These are phyloP conservation scores for Agrocybe pediades DNA, from an alignment of 768 basidiomycete genomes.

Conservation along the genomic window DNA sequence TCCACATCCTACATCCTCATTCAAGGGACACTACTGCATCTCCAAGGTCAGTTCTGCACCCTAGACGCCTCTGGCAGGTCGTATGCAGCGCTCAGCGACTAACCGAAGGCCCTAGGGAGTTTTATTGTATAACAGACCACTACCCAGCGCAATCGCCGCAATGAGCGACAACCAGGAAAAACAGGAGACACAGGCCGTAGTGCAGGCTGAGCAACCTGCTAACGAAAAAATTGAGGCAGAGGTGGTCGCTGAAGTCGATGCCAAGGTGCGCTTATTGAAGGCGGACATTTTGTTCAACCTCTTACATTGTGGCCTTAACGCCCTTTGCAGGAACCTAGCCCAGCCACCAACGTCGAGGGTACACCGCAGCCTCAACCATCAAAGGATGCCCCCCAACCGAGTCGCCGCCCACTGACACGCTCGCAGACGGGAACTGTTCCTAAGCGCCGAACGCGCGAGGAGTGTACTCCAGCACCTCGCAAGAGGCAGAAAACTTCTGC, in stretches of 20 bases:
- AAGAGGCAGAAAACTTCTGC: conserved; percentile 23
- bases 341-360: background rate
- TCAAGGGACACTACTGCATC: background rate
- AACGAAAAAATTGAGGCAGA: background rate
- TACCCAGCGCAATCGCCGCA: conserved; percentile 3
- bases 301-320: background rate
- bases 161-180: conserved; percentile 9
- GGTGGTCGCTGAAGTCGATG: background rate
- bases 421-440: conserved; percentile 26
- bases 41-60: background rate
- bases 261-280: background rate
- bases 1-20: conserved; percentile 8
- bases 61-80: background rate
- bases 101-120: background rate
- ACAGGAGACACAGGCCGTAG: background rate
- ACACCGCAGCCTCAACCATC: background rate
- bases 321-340: conserved; percentile 1
- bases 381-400: conserved; percentile 5
- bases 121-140: background rate
- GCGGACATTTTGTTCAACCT: background rate
- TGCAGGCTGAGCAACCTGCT: background rate
- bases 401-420: conserved; percentile 25
- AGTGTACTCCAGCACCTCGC: conserved; percentile 16
- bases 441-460: conserved; percentile 24
- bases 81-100: background rate